Base-by-base conservation (phyloP, 306 rosid genomes). In the Malus asiatica region DNA sequence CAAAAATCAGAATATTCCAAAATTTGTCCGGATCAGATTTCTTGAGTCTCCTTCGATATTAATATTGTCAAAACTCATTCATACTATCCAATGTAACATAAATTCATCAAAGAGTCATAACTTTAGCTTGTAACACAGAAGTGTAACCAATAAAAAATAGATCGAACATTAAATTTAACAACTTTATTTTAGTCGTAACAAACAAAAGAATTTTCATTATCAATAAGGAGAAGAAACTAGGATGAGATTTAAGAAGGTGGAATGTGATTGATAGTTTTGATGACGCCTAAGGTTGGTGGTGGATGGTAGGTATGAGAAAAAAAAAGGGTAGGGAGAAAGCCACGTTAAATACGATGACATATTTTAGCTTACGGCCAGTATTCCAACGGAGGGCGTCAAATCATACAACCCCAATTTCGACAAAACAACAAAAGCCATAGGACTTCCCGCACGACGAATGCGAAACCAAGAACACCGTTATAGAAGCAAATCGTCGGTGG, bases 291-390 rank as follows among this genome's bases (percentile, higher is more conserved):
- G 19, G 15, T 61, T 10, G 40, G 2, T 6, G 8, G 40, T 35
- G 2, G 40, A 6, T 35, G 70, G 79, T 64, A 4, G 40, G 42
- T 16, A 40, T 2, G 14, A 32, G 4, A 29, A 63, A 7, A 62
- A 58, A 78, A 79, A 58, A 68, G 44, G 77, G 83, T 68, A 55
- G 9, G 46, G 68, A 51, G 81, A 71, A 38, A 62, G 70, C 85
- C 86, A 86, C 83, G 84, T 71, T 15, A 8, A 72, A 66, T 66
- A 75, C 70, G 73, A 61, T 16, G 74, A 74, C 19, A 32, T n/a
- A 66, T 69, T 48, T 48, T 15, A 48, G 5, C 55, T 48, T 15
- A 48, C 16, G 55, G 55, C 55, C 55, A 15, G 8, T 5, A 15
- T 48, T 48, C 8, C 19, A 48, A 15, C 2, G 20, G 55, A 48